phyloP scores from a whole-genome alignment of 2,329 filamentous ascomycete genomes.

The Pseudocercospora fijiensis region DNA sequence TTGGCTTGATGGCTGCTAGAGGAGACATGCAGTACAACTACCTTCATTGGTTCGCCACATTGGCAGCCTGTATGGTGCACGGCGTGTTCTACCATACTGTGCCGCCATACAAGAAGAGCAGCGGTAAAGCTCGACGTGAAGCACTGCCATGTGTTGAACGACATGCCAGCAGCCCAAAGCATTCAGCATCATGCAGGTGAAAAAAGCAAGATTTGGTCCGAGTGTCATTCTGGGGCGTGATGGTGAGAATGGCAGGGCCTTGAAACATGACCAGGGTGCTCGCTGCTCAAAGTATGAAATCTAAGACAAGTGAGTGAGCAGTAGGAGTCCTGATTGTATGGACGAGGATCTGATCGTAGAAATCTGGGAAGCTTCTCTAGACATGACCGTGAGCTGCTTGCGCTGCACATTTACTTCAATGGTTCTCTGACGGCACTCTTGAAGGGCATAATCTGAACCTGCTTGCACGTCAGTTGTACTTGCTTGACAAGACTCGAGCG shows the following conservation, averaged over 20 bases:
- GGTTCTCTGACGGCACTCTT: conserved; percentile 49
- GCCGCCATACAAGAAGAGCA: conserved; percentile 22
- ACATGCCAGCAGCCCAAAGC: neutral
- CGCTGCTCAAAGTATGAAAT: neutral
- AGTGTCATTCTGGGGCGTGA: neutral
- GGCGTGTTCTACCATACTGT: conserved; percentile 36
- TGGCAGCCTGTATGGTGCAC: conserved; percentile 38
- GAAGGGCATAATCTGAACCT: conserved; percentile 50
- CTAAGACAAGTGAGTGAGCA: neutral
- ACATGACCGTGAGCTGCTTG: neutral
- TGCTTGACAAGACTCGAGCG: neutral
- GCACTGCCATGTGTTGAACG: conserved; percentile 15
- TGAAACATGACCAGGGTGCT: neutral
- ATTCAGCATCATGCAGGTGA: neutral
- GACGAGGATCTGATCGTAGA: no score
- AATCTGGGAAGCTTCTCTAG: neutral
- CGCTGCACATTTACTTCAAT: conserved; percentile 32
- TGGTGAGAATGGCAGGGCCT: neutral
- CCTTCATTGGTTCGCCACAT: conserved; percentile 37
- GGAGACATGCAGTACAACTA: conserved; percentile 39
- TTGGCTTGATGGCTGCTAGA: conserved; percentile 40
- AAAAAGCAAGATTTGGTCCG: neutral
- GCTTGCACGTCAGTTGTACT: conserved; percentile 10
- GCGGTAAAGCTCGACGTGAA: neutral
- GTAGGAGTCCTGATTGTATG: neutral